Conservation (phyloP, 23 red algal species). For the Chondrus crispus region DNA sequence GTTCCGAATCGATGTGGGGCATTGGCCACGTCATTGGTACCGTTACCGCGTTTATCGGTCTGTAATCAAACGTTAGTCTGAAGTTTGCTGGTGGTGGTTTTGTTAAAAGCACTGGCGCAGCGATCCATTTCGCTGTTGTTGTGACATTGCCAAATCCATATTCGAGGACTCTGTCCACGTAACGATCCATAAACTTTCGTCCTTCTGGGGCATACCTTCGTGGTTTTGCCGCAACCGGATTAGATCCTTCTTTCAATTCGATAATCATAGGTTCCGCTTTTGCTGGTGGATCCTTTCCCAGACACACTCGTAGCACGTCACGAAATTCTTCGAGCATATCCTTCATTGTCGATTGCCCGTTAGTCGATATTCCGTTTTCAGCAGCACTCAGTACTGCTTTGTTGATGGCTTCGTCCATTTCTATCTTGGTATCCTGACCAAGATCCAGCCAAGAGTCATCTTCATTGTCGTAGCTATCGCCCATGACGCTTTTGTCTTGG, state of each 20-base stretch:
- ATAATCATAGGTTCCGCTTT: neutral
- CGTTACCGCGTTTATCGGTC: neutral
- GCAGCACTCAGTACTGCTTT: neutral
- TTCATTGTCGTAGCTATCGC: neutral
- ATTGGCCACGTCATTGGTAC: neutral
- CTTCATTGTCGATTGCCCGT: neutral
- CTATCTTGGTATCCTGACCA: neutral
- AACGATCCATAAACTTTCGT: neutral
- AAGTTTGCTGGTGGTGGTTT: constrained; percentile 10
- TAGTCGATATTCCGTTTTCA: neutral
- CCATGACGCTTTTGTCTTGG: neutral
- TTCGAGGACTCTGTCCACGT: neutral
- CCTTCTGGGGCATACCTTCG: neutral
- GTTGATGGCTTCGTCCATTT: neutral
- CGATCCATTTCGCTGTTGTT: neutral
- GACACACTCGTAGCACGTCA: neutral
- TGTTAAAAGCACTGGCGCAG: neutral
- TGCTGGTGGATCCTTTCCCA: neutral
- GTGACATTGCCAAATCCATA: neutral
- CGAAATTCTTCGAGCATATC: neutral
- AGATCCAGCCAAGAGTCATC: neutral
- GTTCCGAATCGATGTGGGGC: neutral
- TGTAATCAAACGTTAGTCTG: constrained; percentile 5
- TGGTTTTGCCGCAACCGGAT: neutral
- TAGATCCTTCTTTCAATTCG: neutral